Base-by-base conservation (phyloP, 2,329 filamentous ascomycete genomes). In the Samsoniella hepiali region DNA sequence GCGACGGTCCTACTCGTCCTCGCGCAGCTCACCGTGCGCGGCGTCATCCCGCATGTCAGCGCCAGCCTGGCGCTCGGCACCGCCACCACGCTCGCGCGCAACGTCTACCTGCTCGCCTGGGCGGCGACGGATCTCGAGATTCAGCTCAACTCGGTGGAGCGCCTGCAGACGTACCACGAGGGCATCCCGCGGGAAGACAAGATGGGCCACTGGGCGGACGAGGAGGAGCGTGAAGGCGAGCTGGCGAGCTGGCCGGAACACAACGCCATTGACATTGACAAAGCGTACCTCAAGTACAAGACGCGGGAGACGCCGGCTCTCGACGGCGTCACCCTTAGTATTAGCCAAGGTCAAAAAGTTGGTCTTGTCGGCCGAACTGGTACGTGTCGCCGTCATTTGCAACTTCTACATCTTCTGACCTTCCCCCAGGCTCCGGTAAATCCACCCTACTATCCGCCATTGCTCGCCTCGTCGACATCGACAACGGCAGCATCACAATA, bases 331-430 rank as follows among this genome's bases (percentile, higher is more conserved):
- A n/a, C 22, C 6, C 44, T 63, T 1, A 36, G 11, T 5, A 27
- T 63, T 29, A 15, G 31, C 1, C 22, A 45, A 17, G 61, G 61
- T 6, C 22, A 63, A 34, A 63, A 63, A 9, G 38, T 58, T 36
- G 61, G 61, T 4, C 36, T 63, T 4, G 36, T 63, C 8, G 61
- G 61, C 15, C 61, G 61, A 34, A 63, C 61, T 15, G 61, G 61
- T 42, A 63, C 3, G 42, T 17, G 3, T 38, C 32, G 13, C 10
- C 1, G 27, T 27, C 6, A 22, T 10, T 32, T 7, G n/a, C n/a
- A n/a, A n/a, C n/a, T 13, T 29, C 15, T 9, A 27, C n/a, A 17
- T 22, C 17, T 38, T 38, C 42, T 56, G 55, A 62, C 31, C 15
- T 36, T 36, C 5, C 11, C 11, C 11, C 9, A 36, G 5, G 62